A percentile compares a stretch with the other conserved stretches of the same genome.
These are phyloP conservation scores for Kurtzmaniella quercitrusa DNA, from an alignment of 1,139 yeast species.

Conservation along the genomic window DNA sequence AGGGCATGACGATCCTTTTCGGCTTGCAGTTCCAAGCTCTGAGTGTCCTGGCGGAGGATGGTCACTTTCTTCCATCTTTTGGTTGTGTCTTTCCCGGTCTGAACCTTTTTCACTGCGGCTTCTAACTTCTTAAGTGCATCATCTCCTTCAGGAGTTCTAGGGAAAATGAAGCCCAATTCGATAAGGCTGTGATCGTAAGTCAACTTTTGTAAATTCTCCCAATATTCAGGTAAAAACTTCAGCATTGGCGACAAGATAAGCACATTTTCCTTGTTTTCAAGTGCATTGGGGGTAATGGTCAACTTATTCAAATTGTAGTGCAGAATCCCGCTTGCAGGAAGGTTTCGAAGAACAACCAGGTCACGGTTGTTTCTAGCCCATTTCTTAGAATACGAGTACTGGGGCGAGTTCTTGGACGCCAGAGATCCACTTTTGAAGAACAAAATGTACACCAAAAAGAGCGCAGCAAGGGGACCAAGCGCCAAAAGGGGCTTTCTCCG, in stretches of 20 bases:
- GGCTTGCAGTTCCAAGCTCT: conserved; percentile 58
- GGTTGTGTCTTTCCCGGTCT: conserved; percentile 50
- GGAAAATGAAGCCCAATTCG: conserved; percentile 88
- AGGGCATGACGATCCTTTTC: conserved; percentile 77
- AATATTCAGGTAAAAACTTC: conserved; percentile 75
- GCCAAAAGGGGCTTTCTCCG: conserved; percentile 56
- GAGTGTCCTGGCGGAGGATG: conserved; percentile 86
- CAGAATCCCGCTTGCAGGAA: conserved; percentile 75
- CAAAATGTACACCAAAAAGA: conserved; percentile 40
- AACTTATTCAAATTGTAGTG: conserved; percentile 81
- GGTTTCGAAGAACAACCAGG: conserved; percentile 51
- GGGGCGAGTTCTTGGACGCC: conserved; percentile 20
- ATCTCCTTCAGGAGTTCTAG: conserved; percentile 79
- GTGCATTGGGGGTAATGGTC: conserved; percentile 65
- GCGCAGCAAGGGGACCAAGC: conserved; percentile 42
- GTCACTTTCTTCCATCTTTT: conserved; percentile 74
- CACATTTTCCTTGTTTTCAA: conserved; percentile 73
- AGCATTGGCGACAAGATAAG: conserved; percentile 87
- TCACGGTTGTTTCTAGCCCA: conserved; percentile 46
- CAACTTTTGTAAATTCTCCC: conserved; percentile 74
- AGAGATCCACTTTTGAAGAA: conserved; percentile 21
- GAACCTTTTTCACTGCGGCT: conserved; percentile 52
- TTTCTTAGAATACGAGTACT: conserved; percentile 50
- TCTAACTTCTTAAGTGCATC: conserved; percentile 67
- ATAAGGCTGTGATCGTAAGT: conserved; percentile 80